Percentiles rank a stretch among this genome's conserved stretches.
Evolutionary conservation across 768 basidiomycete species (phyloP).

Genomic region (Calvatia gigantea): DNA sequence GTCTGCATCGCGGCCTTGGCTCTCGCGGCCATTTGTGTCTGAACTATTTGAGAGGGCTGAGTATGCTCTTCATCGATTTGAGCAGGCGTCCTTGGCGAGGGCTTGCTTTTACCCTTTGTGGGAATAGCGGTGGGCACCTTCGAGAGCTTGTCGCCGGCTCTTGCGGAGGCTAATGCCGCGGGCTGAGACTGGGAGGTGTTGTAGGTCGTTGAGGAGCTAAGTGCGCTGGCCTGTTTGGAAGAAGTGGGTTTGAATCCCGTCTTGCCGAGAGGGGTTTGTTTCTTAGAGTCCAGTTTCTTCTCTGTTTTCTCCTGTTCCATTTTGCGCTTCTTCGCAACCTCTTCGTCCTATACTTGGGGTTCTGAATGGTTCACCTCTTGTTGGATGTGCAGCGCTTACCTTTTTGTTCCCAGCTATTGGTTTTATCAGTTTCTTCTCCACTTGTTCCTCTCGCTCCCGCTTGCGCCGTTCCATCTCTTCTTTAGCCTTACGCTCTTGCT

Average conservation of each 20-base stretch:
- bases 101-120: constrained; percentile 51
- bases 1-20: constrained; percentile 55
- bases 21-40: constrained; percentile 69
- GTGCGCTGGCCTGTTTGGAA: constrained; percentile 46
- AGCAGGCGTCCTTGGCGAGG: constrained; percentile 23
- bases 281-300: constrained; percentile 35
- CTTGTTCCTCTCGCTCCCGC: constrained; percentile 75
- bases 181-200: constrained; percentile 26
- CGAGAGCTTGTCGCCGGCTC: constrained; percentile 32
- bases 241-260: constrained; percentile 29
- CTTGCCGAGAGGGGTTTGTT: constrained; percentile 61
- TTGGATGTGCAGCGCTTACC: constrained; percentile 26
- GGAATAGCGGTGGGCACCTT: constrained; percentile 17
- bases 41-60: constrained; percentile 61
- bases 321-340: constrained; percentile 70
- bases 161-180: constrained; percentile 21
- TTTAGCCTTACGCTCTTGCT: constrained; percentile 69
- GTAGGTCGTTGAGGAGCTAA: constrained; percentile 36
- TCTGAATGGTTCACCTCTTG: background rate
- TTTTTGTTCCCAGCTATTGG: constrained; percentile 44
- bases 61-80: constrained; percentile 46
- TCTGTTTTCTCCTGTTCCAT: constrained; percentile 25
- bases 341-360: constrained; percentile 52
- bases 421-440: constrained; percentile 65
- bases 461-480: constrained; percentile 77